These are phyloP conservation scores for Malassezia vespertilionis DNA, from an alignment of 1,284 basidiomycete genomes.

Conservation along the genomic window DNA sequence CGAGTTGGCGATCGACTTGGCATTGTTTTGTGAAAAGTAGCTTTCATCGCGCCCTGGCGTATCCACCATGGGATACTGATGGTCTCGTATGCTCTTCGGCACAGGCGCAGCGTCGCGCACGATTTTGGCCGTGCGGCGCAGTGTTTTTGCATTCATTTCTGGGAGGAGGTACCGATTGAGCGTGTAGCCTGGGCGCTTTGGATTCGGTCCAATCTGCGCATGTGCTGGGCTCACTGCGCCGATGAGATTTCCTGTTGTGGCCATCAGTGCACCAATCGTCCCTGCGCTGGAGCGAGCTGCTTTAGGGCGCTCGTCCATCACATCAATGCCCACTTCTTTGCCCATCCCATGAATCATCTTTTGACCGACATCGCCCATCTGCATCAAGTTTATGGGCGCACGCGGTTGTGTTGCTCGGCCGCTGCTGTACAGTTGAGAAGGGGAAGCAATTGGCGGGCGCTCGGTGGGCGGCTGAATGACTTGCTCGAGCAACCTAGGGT, in stretches of 20 bases:
- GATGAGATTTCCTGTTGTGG: slow-evolving; percentile 57
- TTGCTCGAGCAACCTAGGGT: not conserved
- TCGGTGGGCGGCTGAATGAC: not conserved
- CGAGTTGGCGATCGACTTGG: too few species aligned
- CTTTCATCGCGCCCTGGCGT: too few species aligned
- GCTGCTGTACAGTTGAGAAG: too few species aligned
- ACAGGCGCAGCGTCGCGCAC: slow-evolving; percentile 40
- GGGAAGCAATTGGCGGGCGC: not conserved
- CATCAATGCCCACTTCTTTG: slow-evolving; percentile 35
- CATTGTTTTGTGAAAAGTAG: too few species aligned
- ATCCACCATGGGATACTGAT: too few species aligned
- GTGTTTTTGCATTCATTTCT: slow-evolving; percentile 46
- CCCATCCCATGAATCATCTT: slow-evolving; percentile 33
- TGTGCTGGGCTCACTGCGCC: slow-evolving; percentile 42
- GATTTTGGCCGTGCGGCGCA: slow-evolving; percentile 41
- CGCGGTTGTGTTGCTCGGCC: too few species aligned
- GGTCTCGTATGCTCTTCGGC: slow-evolving; percentile 8
- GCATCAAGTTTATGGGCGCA: too few species aligned
- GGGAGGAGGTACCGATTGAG: slow-evolving; percentile 54
- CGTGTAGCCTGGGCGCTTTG: slow-evolving; percentile 60
- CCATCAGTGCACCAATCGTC: slow-evolving; percentile 63
- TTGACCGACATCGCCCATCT: not conserved
- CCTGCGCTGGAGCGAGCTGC: slow-evolving; percentile 56
- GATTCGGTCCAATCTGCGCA: slow-evolving; percentile 55
- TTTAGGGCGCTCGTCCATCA: slow-evolving; percentile 51